These are phyloP conservation scores for Cladorrhinum samala DNA, from an alignment of 495 filamentous ascomycete species.

Conservation along the genomic window DNA sequence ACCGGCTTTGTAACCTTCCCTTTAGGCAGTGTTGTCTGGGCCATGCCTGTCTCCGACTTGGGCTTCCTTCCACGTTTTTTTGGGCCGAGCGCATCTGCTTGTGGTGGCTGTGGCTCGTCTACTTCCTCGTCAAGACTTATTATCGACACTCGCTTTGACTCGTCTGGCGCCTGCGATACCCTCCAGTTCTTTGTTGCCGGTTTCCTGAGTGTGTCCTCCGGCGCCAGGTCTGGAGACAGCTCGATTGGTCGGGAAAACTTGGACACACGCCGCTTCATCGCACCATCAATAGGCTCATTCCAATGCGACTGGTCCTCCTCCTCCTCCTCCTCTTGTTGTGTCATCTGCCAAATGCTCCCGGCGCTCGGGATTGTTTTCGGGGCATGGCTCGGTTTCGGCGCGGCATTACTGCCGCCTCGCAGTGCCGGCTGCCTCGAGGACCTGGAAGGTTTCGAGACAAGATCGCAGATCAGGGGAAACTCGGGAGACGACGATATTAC, in stretches of 20 bases:
- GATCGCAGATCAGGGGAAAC: conserved; percentile 37
- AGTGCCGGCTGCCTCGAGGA: conserved; percentile 15
- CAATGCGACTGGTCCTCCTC: too few relatives aligned
- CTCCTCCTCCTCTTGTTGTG: conserved; percentile 3
- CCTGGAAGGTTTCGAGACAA: conserved; percentile 29
- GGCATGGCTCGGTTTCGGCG: conserved; percentile 29
- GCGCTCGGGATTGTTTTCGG: conserved; percentile 37
- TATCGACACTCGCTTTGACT: neutral
- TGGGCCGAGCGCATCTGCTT: neutral
- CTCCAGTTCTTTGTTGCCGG: neutral
- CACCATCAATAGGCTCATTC: neutral
- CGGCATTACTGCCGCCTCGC: conserved; percentile 27
- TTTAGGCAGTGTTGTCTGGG: conserved; percentile 28
- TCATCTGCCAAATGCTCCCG: conserved; percentile 25
- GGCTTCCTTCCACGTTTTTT: conserved; percentile 10
- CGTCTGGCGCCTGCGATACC: neutral
- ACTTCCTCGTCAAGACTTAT: neutral
- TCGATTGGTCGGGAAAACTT: neutral
- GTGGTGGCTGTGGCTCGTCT: neutral
- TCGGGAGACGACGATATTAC: conserved; percentile 44
- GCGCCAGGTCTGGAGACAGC: neutral
- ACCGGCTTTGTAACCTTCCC: conserved; percentile 30
- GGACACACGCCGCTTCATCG: too few relatives aligned
- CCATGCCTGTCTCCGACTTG: conserved; percentile 11
- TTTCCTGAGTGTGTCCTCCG: neutral